Evolutionary conservation across 208 protist genomes (phyloP).

Genomic region (Leishmania tropica): DNA sequence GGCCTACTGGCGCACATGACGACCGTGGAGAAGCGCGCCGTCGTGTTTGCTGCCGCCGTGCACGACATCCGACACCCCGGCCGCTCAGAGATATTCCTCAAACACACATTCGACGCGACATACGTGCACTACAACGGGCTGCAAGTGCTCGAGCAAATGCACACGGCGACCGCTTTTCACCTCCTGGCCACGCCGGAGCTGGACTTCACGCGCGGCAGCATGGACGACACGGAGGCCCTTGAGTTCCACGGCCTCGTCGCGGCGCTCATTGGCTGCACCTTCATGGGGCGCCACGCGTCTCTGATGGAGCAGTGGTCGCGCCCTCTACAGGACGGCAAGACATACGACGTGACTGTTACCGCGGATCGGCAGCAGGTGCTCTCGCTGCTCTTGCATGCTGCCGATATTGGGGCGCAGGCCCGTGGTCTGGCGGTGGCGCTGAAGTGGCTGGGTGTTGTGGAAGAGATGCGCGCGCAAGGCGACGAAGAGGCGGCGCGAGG

Average conservation of each 20-base stretch:
- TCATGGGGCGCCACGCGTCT: conserved; percentile 60
- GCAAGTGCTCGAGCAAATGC: conserved; percentile 77
- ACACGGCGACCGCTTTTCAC: conserved; percentile 66
- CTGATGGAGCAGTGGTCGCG: conserved; percentile 37
- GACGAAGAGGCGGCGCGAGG: conserved; percentile 59
- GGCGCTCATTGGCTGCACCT: conserved; percentile 56
- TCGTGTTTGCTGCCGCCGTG: conserved; percentile 61
- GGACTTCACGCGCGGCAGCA: conserved; percentile 64
- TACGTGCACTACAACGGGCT: conserved; percentile 55
- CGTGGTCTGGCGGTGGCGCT: conserved; percentile 57
- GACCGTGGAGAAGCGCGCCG: conserved; percentile 58
- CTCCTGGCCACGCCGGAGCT: conserved; percentile 48
- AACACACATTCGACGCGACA: conserved; percentile 52
- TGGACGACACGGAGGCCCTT: conserved; percentile 46
- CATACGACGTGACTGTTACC: conserved; percentile 40
- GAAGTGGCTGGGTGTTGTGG: conserved; percentile 77
- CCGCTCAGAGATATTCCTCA: conserved; percentile 57
- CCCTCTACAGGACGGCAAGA: conserved; percentile 13
- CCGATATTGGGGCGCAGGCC: conserved; percentile 72
- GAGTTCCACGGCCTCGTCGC: conserved; percentile 67
- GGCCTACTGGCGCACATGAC: conserved; percentile 54
- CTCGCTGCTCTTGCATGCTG: conserved; percentile 68
- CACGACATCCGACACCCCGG: conserved; percentile 85
- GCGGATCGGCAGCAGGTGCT: conserved; percentile 64
- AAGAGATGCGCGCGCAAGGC: conserved; percentile 81